Evolutionary conservation across 2,329 filamentous ascomycete genomes (phyloP).

Genomic region (Didymosphaeria variabile): DNA sequence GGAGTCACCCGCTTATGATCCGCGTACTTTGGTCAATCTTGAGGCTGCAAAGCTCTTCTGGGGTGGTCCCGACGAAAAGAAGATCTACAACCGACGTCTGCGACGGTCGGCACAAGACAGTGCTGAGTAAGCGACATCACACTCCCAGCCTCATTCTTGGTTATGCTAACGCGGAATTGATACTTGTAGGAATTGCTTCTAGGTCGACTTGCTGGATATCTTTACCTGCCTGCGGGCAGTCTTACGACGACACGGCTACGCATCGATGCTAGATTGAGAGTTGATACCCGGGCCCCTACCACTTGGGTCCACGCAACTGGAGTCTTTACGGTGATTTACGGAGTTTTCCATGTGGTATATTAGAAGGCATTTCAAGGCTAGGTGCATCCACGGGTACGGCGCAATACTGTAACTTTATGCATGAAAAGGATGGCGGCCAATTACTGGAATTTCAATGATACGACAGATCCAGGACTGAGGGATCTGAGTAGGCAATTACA

Average conservation of each 20-base stretch:
- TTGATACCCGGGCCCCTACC: conserved; percentile 13
- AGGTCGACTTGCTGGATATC: background rate
- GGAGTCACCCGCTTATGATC: conserved; percentile 87
- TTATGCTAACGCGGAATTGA: background rate
- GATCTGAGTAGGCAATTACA: conserved; percentile 9
- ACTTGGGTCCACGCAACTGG: conserved; percentile 12
- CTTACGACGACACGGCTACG: conserved; percentile 11
- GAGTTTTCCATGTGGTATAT: background rate
- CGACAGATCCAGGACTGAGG: background rate
- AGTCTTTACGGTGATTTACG: background rate
- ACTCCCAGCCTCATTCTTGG: background rate
- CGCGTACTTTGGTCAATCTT: conserved; percentile 83
- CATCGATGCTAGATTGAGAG: conserved; percentile 12
- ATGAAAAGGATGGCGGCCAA: background rate
- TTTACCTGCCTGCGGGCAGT: background rate
- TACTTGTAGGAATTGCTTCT: conserved; percentile 3
- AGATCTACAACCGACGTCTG: conserved; percentile 82
- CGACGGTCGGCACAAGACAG: conserved; percentile 75
- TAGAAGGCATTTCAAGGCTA: background rate
- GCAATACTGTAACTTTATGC: background rate
- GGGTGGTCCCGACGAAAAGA: conserved; percentile 81
- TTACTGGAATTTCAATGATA: background rate
- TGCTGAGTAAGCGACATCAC: conserved; percentile 50
- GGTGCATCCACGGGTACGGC: conserved; percentile 5
- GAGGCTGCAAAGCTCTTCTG: conserved; percentile 89